Percentiles rank a stretch among this genome's conserved stretches.
Conservation (phyloP, 768 basidiomycete genomes). For the Trametes villosa region DNA sequence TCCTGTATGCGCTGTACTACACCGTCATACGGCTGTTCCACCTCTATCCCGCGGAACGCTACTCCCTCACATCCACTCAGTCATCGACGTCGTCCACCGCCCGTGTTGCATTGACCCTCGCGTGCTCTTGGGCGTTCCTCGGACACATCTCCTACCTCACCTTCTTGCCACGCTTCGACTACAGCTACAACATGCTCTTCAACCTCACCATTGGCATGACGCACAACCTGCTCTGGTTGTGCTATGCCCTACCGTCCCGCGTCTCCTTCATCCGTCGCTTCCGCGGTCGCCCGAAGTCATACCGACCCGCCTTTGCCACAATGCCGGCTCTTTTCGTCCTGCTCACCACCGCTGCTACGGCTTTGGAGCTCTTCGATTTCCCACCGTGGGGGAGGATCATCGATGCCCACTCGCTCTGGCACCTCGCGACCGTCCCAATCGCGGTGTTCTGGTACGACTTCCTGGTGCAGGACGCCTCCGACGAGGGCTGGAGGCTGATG, state of each 20-base stretch:
- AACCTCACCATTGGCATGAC: slow-evolving; percentile 74
- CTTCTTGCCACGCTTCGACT: slow-evolving; percentile 82
- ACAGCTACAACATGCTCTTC: slow-evolving; percentile 90
- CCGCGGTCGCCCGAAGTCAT: slow-evolving; percentile 54
- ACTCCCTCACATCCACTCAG: slow-evolving; percentile 30
- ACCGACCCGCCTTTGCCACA: slow-evolving; percentile 58
- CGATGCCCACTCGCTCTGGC: slow-evolving; percentile 95
- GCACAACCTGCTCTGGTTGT: slow-evolving; percentile 84
- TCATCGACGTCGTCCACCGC: slow-evolving; percentile 14
- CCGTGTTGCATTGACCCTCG: slow-evolving; percentile 47
- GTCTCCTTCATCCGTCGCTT: slow-evolving; percentile 57
- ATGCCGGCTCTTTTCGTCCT: slow-evolving; percentile 65
- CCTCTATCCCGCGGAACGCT: slow-evolving; percentile 54
- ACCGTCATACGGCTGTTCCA: slow-evolving; percentile 77
- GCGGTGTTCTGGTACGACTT: slow-evolving; percentile 87
- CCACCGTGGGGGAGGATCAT: slow-evolving; percentile 74
- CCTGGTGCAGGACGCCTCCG: slow-evolving; percentile 70
- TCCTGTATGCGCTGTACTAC: slow-evolving; percentile 80
- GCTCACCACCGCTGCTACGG: slow-evolving; percentile 73
- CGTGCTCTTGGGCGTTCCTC: slow-evolving; percentile 61
- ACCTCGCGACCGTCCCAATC: slow-evolving; percentile 81
- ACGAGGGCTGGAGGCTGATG: slow-evolving; percentile 65
- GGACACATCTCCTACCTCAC: slow-evolving; percentile 81
- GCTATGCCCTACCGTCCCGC: slow-evolving; percentile 64
- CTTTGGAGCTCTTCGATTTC: slow-evolving; percentile 91